A percentile compares a stretch with the other conserved stretches of the same genome.
Conservation (phyloP, 2,329 filamentous ascomycete species). For the Ascochyta rabiei region DNA sequence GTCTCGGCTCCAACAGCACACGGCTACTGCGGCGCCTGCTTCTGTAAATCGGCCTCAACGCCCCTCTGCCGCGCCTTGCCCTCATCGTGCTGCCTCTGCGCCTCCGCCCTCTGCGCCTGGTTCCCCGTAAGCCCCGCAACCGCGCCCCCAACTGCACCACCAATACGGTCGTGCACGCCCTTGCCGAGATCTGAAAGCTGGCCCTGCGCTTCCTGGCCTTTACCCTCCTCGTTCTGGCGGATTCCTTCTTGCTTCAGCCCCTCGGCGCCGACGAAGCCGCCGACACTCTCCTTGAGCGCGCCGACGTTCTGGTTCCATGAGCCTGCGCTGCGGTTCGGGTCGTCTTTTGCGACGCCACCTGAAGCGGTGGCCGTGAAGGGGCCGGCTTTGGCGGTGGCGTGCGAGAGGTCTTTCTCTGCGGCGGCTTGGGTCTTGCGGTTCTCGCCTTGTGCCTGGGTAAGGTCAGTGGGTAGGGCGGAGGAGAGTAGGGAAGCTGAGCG, state of each 20-base stretch:
- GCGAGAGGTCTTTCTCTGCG: constrained; percentile 73
- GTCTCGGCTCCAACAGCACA: too few species aligned
- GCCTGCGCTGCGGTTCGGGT: constrained; percentile 73
- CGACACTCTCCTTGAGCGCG: constrained; percentile 79
- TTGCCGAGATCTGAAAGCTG: constrained; percentile 76
- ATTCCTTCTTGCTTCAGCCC: constrained; percentile 75
- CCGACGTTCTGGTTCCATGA: constrained; percentile 91
- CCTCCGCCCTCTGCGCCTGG: constrained; percentile 66
- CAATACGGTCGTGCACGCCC: constrained; percentile 63
- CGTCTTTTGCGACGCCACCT: constrained; percentile 73
- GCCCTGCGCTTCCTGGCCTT: constrained; percentile 80
- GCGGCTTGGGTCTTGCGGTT: constrained; percentile 69
- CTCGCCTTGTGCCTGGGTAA: constrained; percentile 62
- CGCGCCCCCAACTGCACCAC: constrained; percentile 73
- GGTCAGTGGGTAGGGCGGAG: background rate
- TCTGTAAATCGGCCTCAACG: constrained; percentile 79
- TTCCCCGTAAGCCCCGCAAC: constrained; percentile 77
- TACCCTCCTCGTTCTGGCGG: constrained; percentile 79
- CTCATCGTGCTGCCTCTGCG: constrained; percentile 73
- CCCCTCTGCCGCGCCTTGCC: constrained; percentile 86
- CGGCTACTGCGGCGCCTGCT: constrained; percentile 60
- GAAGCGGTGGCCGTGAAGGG: constrained; percentile 71
- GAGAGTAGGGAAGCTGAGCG: background rate
- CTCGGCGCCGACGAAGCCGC: constrained; percentile 76
- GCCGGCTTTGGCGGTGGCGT: constrained; percentile 76